phyloP scores from a whole-genome alignment of 2,329 filamentous ascomycete species.

The Aspergillus oerlinghausenensis region DNA sequence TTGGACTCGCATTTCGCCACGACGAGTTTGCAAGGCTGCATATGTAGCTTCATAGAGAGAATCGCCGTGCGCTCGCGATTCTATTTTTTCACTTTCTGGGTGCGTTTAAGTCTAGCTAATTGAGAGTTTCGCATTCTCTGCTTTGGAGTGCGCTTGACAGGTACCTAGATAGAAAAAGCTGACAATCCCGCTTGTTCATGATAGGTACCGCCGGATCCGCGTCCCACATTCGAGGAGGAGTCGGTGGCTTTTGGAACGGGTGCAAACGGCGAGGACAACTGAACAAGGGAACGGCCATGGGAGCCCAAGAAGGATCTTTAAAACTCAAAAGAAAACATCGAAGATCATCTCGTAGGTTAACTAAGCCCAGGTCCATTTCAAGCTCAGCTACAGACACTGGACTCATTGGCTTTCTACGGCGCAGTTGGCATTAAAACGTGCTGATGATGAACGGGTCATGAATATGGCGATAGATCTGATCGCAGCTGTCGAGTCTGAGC shows the following conservation, averaged over 20 bases:
- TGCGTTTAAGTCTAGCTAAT: neutral
- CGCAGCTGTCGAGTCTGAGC: neutral
- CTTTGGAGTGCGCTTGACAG: slow-evolving; percentile 6
- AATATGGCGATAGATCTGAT: neutral
- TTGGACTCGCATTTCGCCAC: neutral
- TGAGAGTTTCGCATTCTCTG: neutral
- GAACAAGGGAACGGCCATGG: slow-evolving; percentile 5
- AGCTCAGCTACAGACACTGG: neutral
- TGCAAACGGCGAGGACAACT: slow-evolving; percentile 15
- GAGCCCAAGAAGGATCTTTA: neutral
- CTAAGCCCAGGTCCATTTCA: neutral
- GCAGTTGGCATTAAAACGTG: neutral
- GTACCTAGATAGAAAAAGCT: slow-evolving; percentile 5
- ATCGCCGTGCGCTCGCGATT: neutral
- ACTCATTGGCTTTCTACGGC: neutral
- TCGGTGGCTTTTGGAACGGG: slow-evolving; percentile 24
- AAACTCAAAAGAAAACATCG: neutral
- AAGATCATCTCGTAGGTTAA: neutral
- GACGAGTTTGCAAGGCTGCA: neutral
- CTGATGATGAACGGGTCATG: neutral
- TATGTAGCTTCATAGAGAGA: neutral
- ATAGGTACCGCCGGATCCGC: slow-evolving; percentile 31
- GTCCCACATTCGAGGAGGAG: slow-evolving; percentile 21
- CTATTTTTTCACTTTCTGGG: neutral
- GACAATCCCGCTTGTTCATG: slow-evolving; percentile 18